Conservation (phyloP, 2,329 filamentous ascomycete genomes). For the Aspergillus unguis region DNA sequence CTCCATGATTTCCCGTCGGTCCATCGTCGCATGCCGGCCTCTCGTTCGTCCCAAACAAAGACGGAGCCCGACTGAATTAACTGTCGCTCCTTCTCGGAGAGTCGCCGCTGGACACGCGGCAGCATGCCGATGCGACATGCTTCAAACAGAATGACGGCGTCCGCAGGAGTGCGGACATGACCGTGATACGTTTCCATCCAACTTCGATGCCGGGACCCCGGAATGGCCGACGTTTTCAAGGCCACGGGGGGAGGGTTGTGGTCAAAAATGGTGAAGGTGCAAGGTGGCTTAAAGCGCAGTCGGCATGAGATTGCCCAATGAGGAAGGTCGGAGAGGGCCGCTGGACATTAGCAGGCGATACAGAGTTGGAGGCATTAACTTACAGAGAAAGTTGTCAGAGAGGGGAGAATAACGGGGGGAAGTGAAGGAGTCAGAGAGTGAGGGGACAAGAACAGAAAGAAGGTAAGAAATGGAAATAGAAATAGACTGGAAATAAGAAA, state of each 20-base stretch:
- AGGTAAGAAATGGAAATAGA: too few species aligned
- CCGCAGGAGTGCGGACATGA: conserved; percentile 88
- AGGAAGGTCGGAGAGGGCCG: conserved; percentile 3
- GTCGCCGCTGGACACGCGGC: conserved; percentile 83
- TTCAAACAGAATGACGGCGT: conserved; percentile 98
- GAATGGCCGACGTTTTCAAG: conserved; percentile 19
- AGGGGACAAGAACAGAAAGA: too few species aligned
- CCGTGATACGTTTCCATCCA: conserved; percentile 96
- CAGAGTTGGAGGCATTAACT: background rate
- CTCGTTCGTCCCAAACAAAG: conserved; percentile 99
- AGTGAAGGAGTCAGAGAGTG: too few species aligned
- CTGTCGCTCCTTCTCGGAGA: conserved; percentile 96
- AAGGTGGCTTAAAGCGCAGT: background rate
- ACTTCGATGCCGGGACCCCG: conserved; percentile 20
- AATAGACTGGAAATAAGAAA: too few species aligned
- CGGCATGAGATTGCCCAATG: conserved; percentile 4
- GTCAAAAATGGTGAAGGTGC: conserved; percentile 8
- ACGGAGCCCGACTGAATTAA: conserved; percentile 95
- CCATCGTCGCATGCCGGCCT: conserved; percentile 97
- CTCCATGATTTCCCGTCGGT: conserved; percentile 99
- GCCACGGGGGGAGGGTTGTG: conserved; percentile 16
- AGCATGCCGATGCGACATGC: conserved; percentile 86
- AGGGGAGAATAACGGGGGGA: conserved; percentile 12
- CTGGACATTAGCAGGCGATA: background rate
- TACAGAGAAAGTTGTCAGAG: background rate